Evolutionary conservation across 2,329 filamentous ascomycete genomes (phyloP).

Genomic region (Malbranchea zuffiana): DNA sequence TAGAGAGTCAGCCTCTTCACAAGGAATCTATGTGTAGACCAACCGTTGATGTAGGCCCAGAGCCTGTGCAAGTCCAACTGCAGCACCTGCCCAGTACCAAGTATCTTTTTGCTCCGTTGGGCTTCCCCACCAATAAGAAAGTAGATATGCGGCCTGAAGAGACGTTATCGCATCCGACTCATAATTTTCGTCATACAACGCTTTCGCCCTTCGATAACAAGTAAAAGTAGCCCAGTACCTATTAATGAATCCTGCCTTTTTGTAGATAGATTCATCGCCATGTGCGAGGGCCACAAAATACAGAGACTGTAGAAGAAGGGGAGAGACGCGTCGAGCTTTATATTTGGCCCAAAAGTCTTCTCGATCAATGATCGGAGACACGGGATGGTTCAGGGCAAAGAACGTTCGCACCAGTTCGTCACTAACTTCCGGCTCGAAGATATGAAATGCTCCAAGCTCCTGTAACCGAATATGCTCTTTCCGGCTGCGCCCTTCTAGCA

Average conservation of each 20-base stretch:
- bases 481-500: conserved; percentile 9
- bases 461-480: conserved; percentile 1
- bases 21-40: conserved; percentile 3
- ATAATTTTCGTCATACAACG: conserved; percentile 21
- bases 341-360: conserved; percentile 14
- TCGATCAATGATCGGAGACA: conserved; percentile 18
- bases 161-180: conserved; percentile 18
- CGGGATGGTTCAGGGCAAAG: conserved; percentile 16
- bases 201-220: conserved; percentile 20
- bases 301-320: conserved; percentile 18
- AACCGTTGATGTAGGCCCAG: conserved; percentile 21
- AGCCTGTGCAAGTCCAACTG: conserved; percentile 19
- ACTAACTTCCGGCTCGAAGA: conserved; percentile 12
- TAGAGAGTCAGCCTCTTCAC: conserved; percentile 3
- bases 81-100: conserved; percentile 21
- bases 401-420: conserved; percentile 17
- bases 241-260: conserved; percentile 16
- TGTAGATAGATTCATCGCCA: conserved; percentile 17
- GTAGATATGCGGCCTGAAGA: conserved; percentile 18
- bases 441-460: conserved; percentile 16
- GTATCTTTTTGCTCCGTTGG: conserved; percentile 21
- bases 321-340: conserved; percentile 13
- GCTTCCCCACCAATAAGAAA: conserved; percentile 21
- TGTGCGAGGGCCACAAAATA: conserved; percentile 17
- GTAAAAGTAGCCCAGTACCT: conserved; percentile 18